A percentile compares a stretch with the other conserved stretches of the same genome.
phyloP scores from a whole-genome alignment of 129 eudicot genomes.

The Arctium lappa region DNA sequence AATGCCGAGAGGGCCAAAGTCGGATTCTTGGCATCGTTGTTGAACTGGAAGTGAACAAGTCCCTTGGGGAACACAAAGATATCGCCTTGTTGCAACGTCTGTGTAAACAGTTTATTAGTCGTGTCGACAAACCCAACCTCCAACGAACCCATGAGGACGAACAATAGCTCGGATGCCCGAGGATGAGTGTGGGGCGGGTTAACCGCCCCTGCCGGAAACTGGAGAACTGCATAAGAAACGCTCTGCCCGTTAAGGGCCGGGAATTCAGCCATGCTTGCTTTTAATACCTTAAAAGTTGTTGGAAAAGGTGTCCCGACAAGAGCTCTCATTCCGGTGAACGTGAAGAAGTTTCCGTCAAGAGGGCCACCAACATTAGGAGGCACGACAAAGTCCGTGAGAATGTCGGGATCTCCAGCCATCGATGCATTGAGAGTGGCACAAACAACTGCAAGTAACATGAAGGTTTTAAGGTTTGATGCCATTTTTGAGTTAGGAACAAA shows the following conservation, averaged over 20 bases:
- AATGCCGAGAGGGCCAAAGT: slow-evolving; percentile 33
- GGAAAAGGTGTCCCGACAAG: slow-evolving; percentile 23
- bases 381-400: slow-evolving; percentile 15
- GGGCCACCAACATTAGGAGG: neutral
- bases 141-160: slow-evolving; percentile 20
- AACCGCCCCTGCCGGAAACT: slow-evolving; percentile 24
- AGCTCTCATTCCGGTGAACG: slow-evolving; percentile 24
- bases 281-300: slow-evolving; percentile 24
- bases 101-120: slow-evolving; percentile 29
- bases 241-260: slow-evolving; percentile 30
- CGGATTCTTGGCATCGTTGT: slow-evolving; percentile 5
- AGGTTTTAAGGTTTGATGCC: slow-evolving; percentile 12
- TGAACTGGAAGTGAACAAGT: slow-evolving; percentile 38
- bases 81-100: slow-evolving; percentile 29
- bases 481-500: neutral
- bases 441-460: slow-evolving; percentile 6
- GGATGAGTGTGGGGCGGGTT: slow-evolving; percentile 41
- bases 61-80: slow-evolving; percentile 42
- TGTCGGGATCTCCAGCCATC: slow-evolving; percentile 23
- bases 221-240: slow-evolving; percentile 29
- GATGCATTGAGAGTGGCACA: slow-evolving; percentile 11
- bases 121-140: slow-evolving; percentile 39
- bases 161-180: slow-evolving; percentile 38
- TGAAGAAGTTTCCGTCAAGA: slow-evolving; percentile 25
- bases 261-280: slow-evolving; percentile 37